Conservation (phyloP, 192 early-diverging fungal genomes). For the Rhizophlyctis rosea region DNA sequence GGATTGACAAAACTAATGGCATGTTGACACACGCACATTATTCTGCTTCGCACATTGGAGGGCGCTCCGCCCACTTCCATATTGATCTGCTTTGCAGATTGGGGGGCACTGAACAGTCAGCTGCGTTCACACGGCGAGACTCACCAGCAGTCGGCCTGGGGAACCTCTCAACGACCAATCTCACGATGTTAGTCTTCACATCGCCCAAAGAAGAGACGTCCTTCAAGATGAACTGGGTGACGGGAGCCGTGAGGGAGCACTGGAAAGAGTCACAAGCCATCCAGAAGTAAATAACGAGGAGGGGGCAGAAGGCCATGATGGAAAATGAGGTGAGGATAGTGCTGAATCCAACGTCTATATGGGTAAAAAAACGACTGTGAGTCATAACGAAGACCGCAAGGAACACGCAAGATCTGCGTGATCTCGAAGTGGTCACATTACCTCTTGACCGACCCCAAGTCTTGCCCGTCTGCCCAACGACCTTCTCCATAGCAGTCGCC, state of each 20-base stretch:
- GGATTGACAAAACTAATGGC: too few relatives aligned
- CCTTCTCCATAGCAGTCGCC: too few relatives aligned
- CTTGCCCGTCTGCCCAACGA: conserved; percentile 58
- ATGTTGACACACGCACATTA: too few relatives aligned
- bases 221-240: conserved; percentile 30
- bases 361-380: neutral
- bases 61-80: too few relatives aligned
- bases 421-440: conserved; percentile 19
- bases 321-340: conserved; percentile 51
- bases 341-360: conserved; percentile 31
- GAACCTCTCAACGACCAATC: conserved; percentile 30
- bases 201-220: conserved; percentile 31
- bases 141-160: conserved; percentile 40
- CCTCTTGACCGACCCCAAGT: conserved; percentile 75
- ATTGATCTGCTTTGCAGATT: too few relatives aligned
- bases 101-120: too few relatives aligned
- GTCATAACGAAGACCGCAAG: neutral
- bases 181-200: conserved; percentile 10
- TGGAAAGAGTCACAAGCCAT: conserved; percentile 61
- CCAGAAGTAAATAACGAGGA: conserved; percentile 68
- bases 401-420: too few relatives aligned
- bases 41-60: too few relatives aligned
- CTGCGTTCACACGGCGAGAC: too few relatives aligned
- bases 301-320: conserved; percentile 63
- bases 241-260: conserved; percentile 61